Base-by-base conservation (phyloP, 768 basidiomycete species). In the Tephrocybe sp. region DNA sequence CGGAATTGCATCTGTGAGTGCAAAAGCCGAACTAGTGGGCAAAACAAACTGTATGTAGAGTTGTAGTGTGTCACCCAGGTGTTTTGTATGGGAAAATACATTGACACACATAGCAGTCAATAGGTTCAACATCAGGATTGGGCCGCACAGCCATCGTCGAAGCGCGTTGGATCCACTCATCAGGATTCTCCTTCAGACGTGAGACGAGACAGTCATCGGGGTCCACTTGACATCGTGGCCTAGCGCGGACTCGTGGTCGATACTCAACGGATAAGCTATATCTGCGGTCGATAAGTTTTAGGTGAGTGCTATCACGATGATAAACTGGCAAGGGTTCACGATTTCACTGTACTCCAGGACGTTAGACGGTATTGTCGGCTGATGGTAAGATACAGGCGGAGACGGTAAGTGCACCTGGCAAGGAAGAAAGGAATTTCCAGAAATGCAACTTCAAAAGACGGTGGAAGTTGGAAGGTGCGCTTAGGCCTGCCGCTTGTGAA, bases 151-250 rank as follows among this genome's bases (percentile, higher is more conserved):
- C 54, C 65, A 80, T 61, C 46, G 57, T 57, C 55, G 72, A 49
- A 48, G 72, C 51, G n/a, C 76, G 61, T 58, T 84, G 77, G 43
- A 66, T 64, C 82, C 81, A 84, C 55, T 83, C 83, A 43, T 81
- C 79, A 4, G 83, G 81, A 2, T 70, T 63, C 0, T 69, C 62
- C 57, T 83, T 84, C 49, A 84, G 60, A 0, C 75, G 75, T 4
- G 71, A 68, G 52, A 77, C 62, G 47, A 81, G 76, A 3, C 73
- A 64, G 22, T 75, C 66, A 27, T 61, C 38, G n/a, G 70, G 59
- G 25, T 73, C 63, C 11, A 79, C 65, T 2, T 77, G 75, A 15
- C 70, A 64, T 40, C 63, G 66, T 1, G 82, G 74, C n/a, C 79
- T 34, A 34, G 33, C 33, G 7, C 33, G 70, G 42, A 69, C 70